Evolutionary conservation across 345 rosid species (phyloP), one percentile per base, ranked within the genome.

Genomic region (Anastatica hierochuntica): DNA sequence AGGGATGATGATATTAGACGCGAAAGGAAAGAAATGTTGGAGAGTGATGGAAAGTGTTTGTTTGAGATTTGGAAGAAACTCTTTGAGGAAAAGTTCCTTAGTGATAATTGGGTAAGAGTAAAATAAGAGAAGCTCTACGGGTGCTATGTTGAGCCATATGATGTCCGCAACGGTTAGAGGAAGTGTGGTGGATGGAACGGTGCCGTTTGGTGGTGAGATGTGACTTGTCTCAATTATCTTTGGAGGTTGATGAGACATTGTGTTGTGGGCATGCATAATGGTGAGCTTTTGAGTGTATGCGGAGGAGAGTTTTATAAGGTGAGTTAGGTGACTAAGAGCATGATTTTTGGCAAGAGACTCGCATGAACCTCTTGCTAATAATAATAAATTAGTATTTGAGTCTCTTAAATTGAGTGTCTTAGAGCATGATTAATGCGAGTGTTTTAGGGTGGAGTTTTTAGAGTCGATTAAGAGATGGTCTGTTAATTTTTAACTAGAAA

Each of bases 131-230:
- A 49, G 49, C n/a, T 72, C 35, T 56, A 55, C 31, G 43, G 50
- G 23, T 29, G 41, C 7, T 4, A 36, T 2, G 24, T 5, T 5
- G 24, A 53, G 57, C 69, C 67, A 75, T 0, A 64, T 49, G 4
- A 56, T 8, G 42, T 77, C 85, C 0, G 73, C 57, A 75, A 62
- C 71, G 12, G 75, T 56, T 12, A 33, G 74, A 34, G 78, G 78
- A 14, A 72, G 29, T 14, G 62, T 11, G 26, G 70, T 48, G 0
- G 74, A 16, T 8, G 82, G 68, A 15, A 73, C 66, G 0, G 71
- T 57, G 15, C 53, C 49, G 5, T 56, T 24, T 1, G 76, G 75
- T 2, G 78, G 75, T 10, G 70, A 69, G 35, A 75, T 52, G 14
- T 20, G 68, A 66, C 18, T 24, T 9, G 26, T 49, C 14, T 75